Conservation (phyloP, 1,284 basidiomycete genomes). For the Cutaneotrichosporon curvatum region DNA sequence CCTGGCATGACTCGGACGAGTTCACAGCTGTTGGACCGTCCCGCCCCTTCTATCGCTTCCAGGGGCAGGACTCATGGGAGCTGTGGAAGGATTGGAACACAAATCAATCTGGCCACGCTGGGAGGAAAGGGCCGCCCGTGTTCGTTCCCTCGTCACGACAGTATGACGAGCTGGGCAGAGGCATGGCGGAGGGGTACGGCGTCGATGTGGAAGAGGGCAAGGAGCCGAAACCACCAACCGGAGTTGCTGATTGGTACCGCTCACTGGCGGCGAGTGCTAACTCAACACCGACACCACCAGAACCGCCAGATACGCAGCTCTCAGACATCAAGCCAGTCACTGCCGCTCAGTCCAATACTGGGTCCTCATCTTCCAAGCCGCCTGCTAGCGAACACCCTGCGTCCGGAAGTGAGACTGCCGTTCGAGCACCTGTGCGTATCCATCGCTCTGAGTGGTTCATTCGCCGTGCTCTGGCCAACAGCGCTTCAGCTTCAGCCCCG, state of each 20-base stretch:
- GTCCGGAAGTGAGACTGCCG: no score
- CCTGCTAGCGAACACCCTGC: no score
- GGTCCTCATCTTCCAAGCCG: neutral
- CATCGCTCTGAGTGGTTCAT: slow-evolving; percentile 41
- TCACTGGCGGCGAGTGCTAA: slow-evolving; percentile 9
- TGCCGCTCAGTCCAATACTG: neutral
- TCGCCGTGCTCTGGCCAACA: slow-evolving; percentile 32
- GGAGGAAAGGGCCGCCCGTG: slow-evolving; percentile 21
- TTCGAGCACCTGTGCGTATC: slow-evolving; percentile 17
- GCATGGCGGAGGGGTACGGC: slow-evolving; percentile 21
- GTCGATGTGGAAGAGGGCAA: slow-evolving; percentile 19
- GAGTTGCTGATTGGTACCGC: slow-evolving; percentile 34
- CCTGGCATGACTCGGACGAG: slow-evolving; percentile 8
- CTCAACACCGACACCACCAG: neutral
- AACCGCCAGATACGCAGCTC: neutral
- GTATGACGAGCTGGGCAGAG: slow-evolving; percentile 37
- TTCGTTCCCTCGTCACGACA: slow-evolving; percentile 24
- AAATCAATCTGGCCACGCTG: slow-evolving; percentile 32
- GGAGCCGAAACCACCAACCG: slow-evolving; percentile 6
- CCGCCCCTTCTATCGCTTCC: neutral
- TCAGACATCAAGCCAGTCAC: no score
- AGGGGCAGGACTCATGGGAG: slow-evolving; percentile 5
- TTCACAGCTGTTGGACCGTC: neutral
- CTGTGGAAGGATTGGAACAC: slow-evolving; percentile 39
- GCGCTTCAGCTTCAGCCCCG: slow-evolving; percentile 1